Evolutionary conservation across 495 filamentous ascomycete species (phyloP), one percentile per base, ranked within the genome.

Genomic region (Aspergillus egyptiacus): DNA sequence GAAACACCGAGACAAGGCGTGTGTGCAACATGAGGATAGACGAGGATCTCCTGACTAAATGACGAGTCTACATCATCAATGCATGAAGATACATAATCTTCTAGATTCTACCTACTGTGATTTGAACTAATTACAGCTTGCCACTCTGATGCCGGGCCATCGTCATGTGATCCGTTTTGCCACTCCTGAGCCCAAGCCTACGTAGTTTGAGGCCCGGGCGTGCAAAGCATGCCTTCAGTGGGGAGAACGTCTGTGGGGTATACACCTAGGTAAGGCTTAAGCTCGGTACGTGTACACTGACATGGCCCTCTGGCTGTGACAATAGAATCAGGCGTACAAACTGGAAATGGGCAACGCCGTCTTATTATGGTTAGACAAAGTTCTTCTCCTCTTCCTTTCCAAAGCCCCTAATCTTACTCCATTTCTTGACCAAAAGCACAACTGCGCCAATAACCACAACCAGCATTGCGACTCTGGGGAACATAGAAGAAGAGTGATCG

Each of bases 161-260:
- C 20, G 14, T 55, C 52, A 55, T 38, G 46, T 55, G 52, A 55
- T 41, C 7, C 17, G 28, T n/a, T 46, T 55, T 35, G 46, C 52
- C 46, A 50, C 52, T 36, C 19, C 24, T 8, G 2, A 32, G 18
- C 15, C 15, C n/a, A 6, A n/a, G 6, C 11, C 2, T 20, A 10
- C 17, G 17, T 5, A 4, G 20, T 6, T 25, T 14, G 23, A 14
- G 19, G 19, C 3, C 2, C 15, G 13, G 14, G n/a, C 5, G 15
- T 15, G 20, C 5, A 2, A 40, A 14, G 33, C 4, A 5, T 35
- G 18, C n/a, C n/a, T n/a, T n/a, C n/a, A n/a, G n/a, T n/a, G n/a
- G n/a, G n/a, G n/a, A n/a, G n/a, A n/a, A n/a, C n/a, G n/a, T n/a
- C n/a, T n/a, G n/a, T n/a, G n/a, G n/a, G n/a, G n/a, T n/a, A n/a